Conservation (phyloP, 306 rosid species). For the Dicorynia guianensis region DNA sequence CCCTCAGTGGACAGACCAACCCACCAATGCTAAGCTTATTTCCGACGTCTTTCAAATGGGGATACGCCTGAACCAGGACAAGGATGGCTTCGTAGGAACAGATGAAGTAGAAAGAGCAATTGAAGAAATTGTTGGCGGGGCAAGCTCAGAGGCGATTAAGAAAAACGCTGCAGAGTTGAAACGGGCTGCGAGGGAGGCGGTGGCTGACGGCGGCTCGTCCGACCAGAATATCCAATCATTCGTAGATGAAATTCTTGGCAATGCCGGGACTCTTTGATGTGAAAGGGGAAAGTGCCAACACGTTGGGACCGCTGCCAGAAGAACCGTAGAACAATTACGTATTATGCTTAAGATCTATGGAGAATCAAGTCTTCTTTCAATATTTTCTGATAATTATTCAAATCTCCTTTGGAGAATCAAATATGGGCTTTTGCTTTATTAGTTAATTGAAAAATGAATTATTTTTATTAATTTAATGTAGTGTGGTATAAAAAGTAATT, state of each 20-base stretch:
- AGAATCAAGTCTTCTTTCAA: no score
- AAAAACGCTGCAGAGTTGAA: slow-evolving; percentile 38
- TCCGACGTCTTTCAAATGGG: slow-evolving; percentile 49
- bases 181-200: slow-evolving; percentile 47
- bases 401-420: no score
- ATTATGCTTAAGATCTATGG: no score
- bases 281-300: no score
- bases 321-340: no score
- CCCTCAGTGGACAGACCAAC: slow-evolving; percentile 66
- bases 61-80: slow-evolving; percentile 41
- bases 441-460: no score
- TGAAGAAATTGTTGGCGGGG: slow-evolving; percentile 41
- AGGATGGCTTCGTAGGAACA: slow-evolving; percentile 42
- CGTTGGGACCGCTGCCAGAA: no score
- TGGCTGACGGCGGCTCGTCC: slow-evolving; percentile 52
- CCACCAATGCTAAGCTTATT: slow-evolving; percentile 58
- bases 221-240: slow-evolving; percentile 48
- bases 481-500: no score
- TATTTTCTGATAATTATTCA: no score
- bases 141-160: slow-evolving; percentile 33
- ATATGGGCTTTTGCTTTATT: no score
- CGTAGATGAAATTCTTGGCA: slow-evolving; percentile 49
- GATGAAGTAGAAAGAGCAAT: slow-evolving; percentile 51
- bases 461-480: no score
- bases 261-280: no score